Evolutionary conservation across 192 early-diverging fungal species (phyloP).

Genomic region (Chytriomyces sp.): DNA sequence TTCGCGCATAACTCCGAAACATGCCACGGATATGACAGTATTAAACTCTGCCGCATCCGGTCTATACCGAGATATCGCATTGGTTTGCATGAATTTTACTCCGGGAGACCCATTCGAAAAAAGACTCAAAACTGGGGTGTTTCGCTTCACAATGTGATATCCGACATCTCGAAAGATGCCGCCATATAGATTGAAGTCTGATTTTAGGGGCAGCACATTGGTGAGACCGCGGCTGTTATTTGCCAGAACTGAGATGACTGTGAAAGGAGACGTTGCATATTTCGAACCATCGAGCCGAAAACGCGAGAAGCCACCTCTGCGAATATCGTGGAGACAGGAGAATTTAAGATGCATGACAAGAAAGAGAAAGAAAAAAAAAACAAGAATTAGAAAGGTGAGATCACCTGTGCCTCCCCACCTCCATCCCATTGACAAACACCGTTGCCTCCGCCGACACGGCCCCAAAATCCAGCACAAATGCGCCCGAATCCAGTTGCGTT

Average conservation of each 20-base stretch:
- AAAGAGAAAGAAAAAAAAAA: too few relatives aligned
- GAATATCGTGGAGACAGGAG: too few relatives aligned
- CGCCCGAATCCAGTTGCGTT: neutral
- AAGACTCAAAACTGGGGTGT: slow-evolving; percentile 4
- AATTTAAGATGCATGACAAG: too few relatives aligned
- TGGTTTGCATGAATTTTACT: slow-evolving; percentile 23
- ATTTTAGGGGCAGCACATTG: slow-evolving; percentile 4
- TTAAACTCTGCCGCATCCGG: neutral
- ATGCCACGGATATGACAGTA: neutral
- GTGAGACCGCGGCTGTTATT: neutral
- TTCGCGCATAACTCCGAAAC: slow-evolving; percentile 11
- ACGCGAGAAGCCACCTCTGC: slow-evolving; percentile 30
- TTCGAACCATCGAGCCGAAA: slow-evolving; percentile 12
- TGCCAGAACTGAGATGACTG: neutral
- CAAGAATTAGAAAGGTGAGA: neutral
- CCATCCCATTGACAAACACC: slow-evolving; percentile 19
- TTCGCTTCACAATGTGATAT: neutral
- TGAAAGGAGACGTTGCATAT: neutral
- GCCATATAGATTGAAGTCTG: slow-evolving; percentile 22
- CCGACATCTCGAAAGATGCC: slow-evolving; percentile 29
- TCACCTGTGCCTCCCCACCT: slow-evolving; percentile 7
- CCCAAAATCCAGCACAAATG: slow-evolving; percentile 27
- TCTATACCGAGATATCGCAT: neutral
- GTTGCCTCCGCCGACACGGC: neutral
- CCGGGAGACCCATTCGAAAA: slow-evolving; percentile 26